A percentile compares a stretch with the other conserved stretches of the same genome.
Conservation (phyloP, 2,329 filamentous ascomycete genomes). For the Elsinoe arachidis region DNA sequence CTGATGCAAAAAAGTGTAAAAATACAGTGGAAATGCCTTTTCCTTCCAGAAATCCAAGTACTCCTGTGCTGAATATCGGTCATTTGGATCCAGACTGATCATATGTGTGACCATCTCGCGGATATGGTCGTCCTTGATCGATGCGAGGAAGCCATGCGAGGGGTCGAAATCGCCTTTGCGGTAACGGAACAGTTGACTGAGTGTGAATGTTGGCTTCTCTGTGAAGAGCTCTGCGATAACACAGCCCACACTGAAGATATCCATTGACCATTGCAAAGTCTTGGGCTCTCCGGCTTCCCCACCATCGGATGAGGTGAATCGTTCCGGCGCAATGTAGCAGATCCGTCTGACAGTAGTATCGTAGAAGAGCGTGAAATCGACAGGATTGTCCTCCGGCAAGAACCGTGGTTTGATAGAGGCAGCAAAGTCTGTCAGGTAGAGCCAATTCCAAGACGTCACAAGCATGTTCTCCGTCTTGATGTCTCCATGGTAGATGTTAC, state of each 20-base stretch:
- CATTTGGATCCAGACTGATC: slow-evolving; percentile 89
- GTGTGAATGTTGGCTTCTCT: slow-evolving; percentile 92
- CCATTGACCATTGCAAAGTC: slow-evolving; percentile 84
- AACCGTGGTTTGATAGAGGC: slow-evolving; percentile 90
- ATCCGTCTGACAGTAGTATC: slow-evolving; percentile 85
- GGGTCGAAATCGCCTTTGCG: slow-evolving; percentile 88
- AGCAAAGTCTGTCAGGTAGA: slow-evolving; percentile 96
- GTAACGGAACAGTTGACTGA: slow-evolving; percentile 93
- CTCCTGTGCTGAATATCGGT: slow-evolving; percentile 85
- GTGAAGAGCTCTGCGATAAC: slow-evolving; percentile 95
- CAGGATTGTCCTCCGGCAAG: slow-evolving; percentile 91
- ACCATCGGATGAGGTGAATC: slow-evolving; percentile 64
- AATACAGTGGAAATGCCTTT: slow-evolving; percentile 92
- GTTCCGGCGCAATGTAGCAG: slow-evolving; percentile 90
- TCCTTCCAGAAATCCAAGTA: slow-evolving; percentile 86
- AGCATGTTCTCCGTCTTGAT: slow-evolving; percentile 97
- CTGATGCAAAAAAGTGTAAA: slow-evolving; percentile 94
- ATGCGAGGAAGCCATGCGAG: slow-evolving; percentile 66
- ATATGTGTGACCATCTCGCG: slow-evolving; percentile 87
- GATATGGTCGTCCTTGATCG: slow-evolving; percentile 80
- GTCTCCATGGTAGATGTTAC: slow-evolving; percentile 89
- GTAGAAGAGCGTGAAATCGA: slow-evolving; percentile 96
- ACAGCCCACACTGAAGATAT: slow-evolving; percentile 93
- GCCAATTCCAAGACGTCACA: slow-evolving; percentile 98
- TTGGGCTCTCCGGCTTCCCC: slow-evolving; percentile 47